Percentiles rank a stretch among this genome's conserved stretches.
phyloP scores from a whole-genome alignment of 148 eudicot species.

The Vaccinium myrtillus region DNA sequence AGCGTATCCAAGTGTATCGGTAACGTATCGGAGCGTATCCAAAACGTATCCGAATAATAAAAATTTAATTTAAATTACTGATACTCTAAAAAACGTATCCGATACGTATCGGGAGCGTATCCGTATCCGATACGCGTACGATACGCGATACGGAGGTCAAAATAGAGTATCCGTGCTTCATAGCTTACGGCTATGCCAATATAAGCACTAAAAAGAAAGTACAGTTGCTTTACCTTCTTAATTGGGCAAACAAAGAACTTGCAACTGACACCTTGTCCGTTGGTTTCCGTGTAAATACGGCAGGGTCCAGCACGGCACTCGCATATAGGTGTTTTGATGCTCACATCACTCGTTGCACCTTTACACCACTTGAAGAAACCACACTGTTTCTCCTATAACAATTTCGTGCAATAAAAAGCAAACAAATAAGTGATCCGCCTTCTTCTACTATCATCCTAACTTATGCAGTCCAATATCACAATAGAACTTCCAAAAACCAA shows the following conservation, averaged over 20 bases:
- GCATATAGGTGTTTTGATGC: background rate
- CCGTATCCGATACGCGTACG: too few species aligned
- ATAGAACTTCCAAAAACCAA: background rate
- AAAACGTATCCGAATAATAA: too few species aligned
- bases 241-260: slow-evolving; percentile 15
- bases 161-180: too few species aligned
- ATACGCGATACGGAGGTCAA: too few species aligned
- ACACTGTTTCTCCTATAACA: background rate
- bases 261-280: background rate
- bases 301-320: background rate
- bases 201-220: background rate
- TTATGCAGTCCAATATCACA: background rate
- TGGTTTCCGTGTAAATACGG: background rate
- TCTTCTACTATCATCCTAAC: background rate
- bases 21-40: too few species aligned
- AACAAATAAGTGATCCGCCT: background rate
- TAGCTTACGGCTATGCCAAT: too few species aligned
- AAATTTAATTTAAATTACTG: too few species aligned
- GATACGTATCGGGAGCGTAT: too few species aligned
- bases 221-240: slow-evolving; percentile 10
- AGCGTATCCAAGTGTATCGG: too few species aligned
- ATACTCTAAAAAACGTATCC: too few species aligned
- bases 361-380: background rate
- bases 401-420: background rate
- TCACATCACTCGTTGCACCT: background rate